Percentiles rank a stretch among this genome's conserved stretches.
These are phyloP conservation scores for Solanum habrochaites DNA, from an alignment of 257 asterid genomes.

Conservation along the genomic window DNA sequence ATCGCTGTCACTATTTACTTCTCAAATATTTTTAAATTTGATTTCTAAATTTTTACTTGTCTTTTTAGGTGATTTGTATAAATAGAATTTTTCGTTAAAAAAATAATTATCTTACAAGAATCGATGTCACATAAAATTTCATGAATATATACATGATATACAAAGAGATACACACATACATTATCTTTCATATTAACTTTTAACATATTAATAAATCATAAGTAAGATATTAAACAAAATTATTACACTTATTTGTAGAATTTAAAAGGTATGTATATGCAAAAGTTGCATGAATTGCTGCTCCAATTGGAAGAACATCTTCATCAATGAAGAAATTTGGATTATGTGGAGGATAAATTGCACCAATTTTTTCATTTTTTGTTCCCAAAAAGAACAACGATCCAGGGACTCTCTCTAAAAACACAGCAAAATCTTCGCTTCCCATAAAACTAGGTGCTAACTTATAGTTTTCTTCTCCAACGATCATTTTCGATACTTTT, in stretches of 20 bases:
- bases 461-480: slow-evolving; percentile 24
- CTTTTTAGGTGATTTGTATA: not conserved
- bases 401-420: slow-evolving; percentile 25
- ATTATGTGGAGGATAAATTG: slow-evolving; percentile 34
- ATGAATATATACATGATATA: too few species aligned
- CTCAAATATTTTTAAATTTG: too few species aligned
- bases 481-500: slow-evolving; percentile 17
- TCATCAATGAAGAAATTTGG: slow-evolving; percentile 44
- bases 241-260: not conserved
- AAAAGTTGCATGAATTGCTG: slow-evolving; percentile 43
- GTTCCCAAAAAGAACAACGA: slow-evolving; percentile 25
- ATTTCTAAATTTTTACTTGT: not conserved
- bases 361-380: slow-evolving; percentile 22
- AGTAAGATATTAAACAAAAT: not conserved
- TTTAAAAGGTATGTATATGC: slow-evolving; percentile 27
- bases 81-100: not conserved
- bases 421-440: slow-evolving; percentile 51
- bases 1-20: too few species aligned
- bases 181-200: not conserved
- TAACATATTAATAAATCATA: not conserved
- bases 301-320: slow-evolving; percentile 42
- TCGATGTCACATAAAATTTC: not conserved
- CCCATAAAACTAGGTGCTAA: slow-evolving; percentile 32
- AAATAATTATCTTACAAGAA: not conserved
- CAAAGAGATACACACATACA: not conserved